Evolutionary conservation across 305 asterid genomes (phyloP).

Genomic region (Petunia hybrid): DNA sequence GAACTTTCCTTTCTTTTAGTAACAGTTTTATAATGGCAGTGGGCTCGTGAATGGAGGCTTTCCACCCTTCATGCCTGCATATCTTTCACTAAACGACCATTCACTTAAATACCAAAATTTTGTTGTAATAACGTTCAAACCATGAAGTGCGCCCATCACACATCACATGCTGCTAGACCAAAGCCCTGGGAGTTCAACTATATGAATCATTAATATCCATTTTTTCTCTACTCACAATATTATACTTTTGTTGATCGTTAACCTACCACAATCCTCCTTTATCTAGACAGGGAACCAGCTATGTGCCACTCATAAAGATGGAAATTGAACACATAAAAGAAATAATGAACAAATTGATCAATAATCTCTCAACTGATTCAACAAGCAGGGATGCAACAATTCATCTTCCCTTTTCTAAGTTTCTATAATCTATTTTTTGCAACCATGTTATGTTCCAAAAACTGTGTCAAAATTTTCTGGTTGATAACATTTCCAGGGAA

Average conservation of each 20-base stretch:
- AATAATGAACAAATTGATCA: not conserved
- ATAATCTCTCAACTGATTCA: not conserved
- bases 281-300: not conserved
- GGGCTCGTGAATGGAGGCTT: too few species aligned
- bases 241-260: not conserved
- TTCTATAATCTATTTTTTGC: conserved; percentile 12
- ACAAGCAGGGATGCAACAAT: not conserved
- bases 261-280: not conserved
- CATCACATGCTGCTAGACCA: too few species aligned
- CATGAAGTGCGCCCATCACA: too few species aligned
- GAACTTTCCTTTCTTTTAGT: not conserved
- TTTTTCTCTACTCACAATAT: too few species aligned
- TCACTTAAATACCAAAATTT: too few species aligned
- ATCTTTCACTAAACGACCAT: too few species aligned
- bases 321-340: not conserved
- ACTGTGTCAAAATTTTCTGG: not conserved
- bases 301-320: not conserved
- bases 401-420: conserved; percentile 4
- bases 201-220: too few species aligned
- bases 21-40: too few species aligned
- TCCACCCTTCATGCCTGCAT: too few species aligned
- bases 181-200: too few species aligned
- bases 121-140: too few species aligned
- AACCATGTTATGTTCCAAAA: conserved; percentile 20
- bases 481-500: not conserved